Evolutionary conservation across 768 basidiomycete genomes (phyloP).

Genomic region (Amylocystis lapponica): DNA sequence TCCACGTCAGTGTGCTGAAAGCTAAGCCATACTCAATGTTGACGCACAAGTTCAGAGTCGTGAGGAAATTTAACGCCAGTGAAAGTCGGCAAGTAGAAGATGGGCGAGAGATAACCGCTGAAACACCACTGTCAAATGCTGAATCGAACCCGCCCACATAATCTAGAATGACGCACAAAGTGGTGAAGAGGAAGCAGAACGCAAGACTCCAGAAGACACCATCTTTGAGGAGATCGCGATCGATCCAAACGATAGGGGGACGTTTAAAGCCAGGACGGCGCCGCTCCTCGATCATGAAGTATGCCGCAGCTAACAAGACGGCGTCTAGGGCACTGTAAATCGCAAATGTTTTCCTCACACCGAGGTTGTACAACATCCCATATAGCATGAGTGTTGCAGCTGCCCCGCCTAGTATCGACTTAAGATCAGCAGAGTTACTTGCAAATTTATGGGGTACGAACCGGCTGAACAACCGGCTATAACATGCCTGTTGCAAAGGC

Average conservation of each 20-base stretch:
- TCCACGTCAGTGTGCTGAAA: neutral
- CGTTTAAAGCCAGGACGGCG: conserved; percentile 5
- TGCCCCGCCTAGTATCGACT: conserved; percentile 13
- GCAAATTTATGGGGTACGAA: conserved; percentile 1
- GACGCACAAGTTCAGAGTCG: conserved; percentile 7
- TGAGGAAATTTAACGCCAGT: conserved; percentile 8
- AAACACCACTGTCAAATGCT: neutral
- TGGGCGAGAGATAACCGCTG: conserved; percentile 16
- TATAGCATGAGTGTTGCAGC: conserved; percentile 18
- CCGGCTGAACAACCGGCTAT: conserved; percentile 23
- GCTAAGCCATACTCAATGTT: neutral
- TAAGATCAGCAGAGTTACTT: neutral
- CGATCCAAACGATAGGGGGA: conserved; percentile 15
- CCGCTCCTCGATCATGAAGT: conserved; percentile 16
- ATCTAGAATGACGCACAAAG: conserved; percentile 8
- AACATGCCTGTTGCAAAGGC: conserved; percentile 28
- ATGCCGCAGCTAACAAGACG: conserved; percentile 9
- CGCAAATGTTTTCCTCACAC: conserved; percentile 14
- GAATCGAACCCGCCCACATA: neutral
- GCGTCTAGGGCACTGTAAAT: conserved; percentile 18
- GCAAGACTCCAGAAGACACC: conserved; percentile 19
- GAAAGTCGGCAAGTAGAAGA: conserved; percentile 16
- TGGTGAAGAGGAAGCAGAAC: conserved; percentile 15
- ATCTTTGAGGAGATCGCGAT: conserved; percentile 14
- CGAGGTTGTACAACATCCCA: conserved; percentile 11